These are phyloP conservation scores for Penicillium robsamsonii DNA, from an alignment of 495 filamentous ascomycete genomes.

Conservation along the genomic window DNA sequence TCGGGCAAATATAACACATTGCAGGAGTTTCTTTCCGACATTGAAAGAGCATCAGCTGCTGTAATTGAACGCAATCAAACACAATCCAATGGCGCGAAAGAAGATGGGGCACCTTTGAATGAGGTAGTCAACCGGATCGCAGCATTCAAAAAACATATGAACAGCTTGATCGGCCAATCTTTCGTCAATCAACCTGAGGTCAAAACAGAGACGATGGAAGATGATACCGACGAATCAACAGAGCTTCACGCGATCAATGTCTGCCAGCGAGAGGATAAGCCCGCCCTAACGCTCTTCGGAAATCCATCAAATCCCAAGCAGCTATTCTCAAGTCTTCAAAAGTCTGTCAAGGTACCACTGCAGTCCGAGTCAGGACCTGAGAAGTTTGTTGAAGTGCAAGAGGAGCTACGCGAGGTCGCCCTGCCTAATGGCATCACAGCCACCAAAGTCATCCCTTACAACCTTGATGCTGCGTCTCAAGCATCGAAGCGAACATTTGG, in stretches of 20 bases:
- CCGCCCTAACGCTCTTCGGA: slow-evolving; percentile 66
- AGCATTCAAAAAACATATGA: slow-evolving; percentile 50
- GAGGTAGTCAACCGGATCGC: slow-evolving; percentile 43
- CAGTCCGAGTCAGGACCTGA: slow-evolving; percentile 40
- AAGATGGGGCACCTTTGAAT: slow-evolving; percentile 36
- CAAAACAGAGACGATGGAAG: slow-evolving; percentile 41
- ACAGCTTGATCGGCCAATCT: slow-evolving; percentile 47
- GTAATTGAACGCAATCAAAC: slow-evolving; percentile 45
- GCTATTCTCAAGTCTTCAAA: slow-evolving; percentile 78
- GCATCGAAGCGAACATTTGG: slow-evolving; percentile 65
- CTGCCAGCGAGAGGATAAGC: slow-evolving; percentile 44
- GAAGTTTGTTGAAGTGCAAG: slow-evolving; percentile 47
- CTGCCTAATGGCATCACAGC: slow-evolving; percentile 73
- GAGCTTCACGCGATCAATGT: slow-evolving; percentile 26
- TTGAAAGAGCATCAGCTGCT: slow-evolving; percentile 47
- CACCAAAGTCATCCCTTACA: slow-evolving; percentile 64
- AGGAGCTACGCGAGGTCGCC: slow-evolving; percentile 56
- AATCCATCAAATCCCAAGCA: slow-evolving; percentile 70
- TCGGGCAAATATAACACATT: slow-evolving; percentile 44
- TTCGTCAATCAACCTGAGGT: slow-evolving; percentile 37
- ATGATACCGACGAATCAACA: slow-evolving; percentile 32
- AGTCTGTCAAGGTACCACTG: slow-evolving; percentile 39
- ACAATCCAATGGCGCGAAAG: slow-evolving; percentile 29
- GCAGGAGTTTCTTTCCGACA: slow-evolving; percentile 50
- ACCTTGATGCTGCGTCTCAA: slow-evolving; percentile 34